These are phyloP conservation scores for Coemansia sp. DNA, from an alignment of 192 early-diverging fungal genomes.

Conservation along the genomic window DNA sequence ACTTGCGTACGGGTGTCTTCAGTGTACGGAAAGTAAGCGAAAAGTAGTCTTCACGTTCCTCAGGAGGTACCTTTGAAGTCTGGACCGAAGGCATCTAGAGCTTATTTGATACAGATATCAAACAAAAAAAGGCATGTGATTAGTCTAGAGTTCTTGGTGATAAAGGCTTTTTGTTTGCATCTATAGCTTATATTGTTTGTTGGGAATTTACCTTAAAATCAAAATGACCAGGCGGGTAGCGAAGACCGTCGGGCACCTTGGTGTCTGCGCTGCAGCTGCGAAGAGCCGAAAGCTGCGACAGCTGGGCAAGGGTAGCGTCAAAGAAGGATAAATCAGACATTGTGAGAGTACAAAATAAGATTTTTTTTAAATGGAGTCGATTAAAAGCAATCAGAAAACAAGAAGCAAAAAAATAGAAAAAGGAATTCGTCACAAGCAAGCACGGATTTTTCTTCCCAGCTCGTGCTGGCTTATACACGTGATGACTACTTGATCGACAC, in stretches of 20 bases:
- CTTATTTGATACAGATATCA: background rate
- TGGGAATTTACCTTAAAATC: slow-evolving; percentile 39
- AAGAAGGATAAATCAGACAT: slow-evolving; percentile 34
- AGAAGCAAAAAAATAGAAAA: background rate
- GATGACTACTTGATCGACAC: too few relatives aligned
- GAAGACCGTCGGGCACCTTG: slow-evolving; percentile 20
- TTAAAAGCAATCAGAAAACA: background rate
- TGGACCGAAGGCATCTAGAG: slow-evolving; percentile 36
- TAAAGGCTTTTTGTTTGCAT: background rate
- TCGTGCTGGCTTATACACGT: too few relatives aligned
- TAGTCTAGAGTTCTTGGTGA: background rate
- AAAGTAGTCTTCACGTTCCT: slow-evolving; percentile 40
- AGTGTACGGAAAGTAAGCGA: slow-evolving; percentile 48
- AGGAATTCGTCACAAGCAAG: background rate
- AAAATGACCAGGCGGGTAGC: slow-evolving; percentile 32
- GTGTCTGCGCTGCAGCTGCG: slow-evolving; percentile 22
- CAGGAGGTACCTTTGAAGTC: slow-evolving; percentile 10
- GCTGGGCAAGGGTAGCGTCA: slow-evolving; percentile 37
- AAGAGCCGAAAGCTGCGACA: slow-evolving; percentile 28
- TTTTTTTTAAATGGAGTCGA: background rate
- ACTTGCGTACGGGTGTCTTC: slow-evolving; percentile 47
- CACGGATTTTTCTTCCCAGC: too few relatives aligned
- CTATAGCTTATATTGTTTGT: too few relatives aligned
- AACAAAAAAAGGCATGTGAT: background rate
- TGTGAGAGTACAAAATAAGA: background rate